Evolutionary conservation across 768 basidiomycete species (phyloP).

Genomic region (Psilocybe azurescens): DNA sequence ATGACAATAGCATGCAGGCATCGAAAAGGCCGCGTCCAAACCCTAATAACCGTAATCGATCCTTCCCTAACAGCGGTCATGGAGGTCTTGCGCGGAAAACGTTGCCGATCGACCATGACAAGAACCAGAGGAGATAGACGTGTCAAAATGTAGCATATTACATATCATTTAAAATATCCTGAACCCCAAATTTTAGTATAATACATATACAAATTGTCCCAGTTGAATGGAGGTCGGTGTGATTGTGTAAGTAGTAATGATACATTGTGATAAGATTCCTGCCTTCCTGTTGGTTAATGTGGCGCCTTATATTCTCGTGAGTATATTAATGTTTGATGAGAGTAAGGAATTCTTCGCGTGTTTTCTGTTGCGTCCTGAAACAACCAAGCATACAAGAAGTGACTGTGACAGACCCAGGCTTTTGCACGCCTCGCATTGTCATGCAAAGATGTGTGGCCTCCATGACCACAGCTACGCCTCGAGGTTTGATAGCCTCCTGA

Average conservation of each 20-base stretch:
- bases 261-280: not conserved
- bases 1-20: slow-evolving; percentile 46
- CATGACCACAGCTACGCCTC: slow-evolving; percentile 99
- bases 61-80: slow-evolving; percentile 28
- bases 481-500: slow-evolving; percentile 96
- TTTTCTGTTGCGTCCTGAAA: slow-evolving; percentile 98
- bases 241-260: not conserved
- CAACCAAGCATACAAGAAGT: slow-evolving; percentile 99
- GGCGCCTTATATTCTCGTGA: not conserved
- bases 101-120: slow-evolving; percentile 70
- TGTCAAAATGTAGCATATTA: slow-evolving; percentile 26
- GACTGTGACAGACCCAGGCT: slow-evolving; percentile 93
- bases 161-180: slow-evolving; percentile 12
- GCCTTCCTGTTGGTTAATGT: not conserved
- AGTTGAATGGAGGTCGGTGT: slow-evolving; percentile 5
- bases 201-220: slow-evolving; percentile 5
- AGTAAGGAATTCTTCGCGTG: slow-evolving; percentile 94
- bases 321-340: slow-evolving; percentile 60
- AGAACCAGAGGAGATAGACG: slow-evolving; percentile 56
- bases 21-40: slow-evolving; percentile 67
- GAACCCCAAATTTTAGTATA: slow-evolving; percentile 12
- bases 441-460: slow-evolving; percentile 98
- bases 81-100: slow-evolving; percentile 58
- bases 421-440: slow-evolving; percentile 99
- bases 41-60: slow-evolving; percentile 50